Percentiles rank a stretch among this genome's conserved stretches.
Evolutionary conservation across 106 monocot genomes (phyloP).

Genomic region (Apostasia shenzhenica): DNA sequence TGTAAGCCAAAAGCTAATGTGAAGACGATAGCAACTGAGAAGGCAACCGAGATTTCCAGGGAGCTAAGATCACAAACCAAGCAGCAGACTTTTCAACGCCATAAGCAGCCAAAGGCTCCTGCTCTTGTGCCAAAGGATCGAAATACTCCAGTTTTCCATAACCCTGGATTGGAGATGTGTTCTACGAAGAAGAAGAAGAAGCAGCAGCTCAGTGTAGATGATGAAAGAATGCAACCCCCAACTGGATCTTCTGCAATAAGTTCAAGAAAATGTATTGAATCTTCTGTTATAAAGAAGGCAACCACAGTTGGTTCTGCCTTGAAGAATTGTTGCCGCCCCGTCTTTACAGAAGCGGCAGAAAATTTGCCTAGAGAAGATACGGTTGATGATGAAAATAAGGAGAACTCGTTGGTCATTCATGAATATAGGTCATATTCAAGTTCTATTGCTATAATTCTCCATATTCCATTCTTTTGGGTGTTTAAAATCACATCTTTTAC

Average conservation of each 20-base stretch:
- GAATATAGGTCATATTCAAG: slow-evolving; percentile 8
- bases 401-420: slow-evolving; percentile 21
- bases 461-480: not conserved
- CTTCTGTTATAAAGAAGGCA: slow-evolving; percentile 9
- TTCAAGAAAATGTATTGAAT: slow-evolving; percentile 9
- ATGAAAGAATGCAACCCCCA: slow-evolving; percentile 12
- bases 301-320: not conserved
- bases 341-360: not conserved
- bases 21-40: slow-evolving; percentile 5
- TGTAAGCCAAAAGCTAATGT: slow-evolving; percentile 15
- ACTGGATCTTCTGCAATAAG: not conserved
- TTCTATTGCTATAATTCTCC: not conserved
- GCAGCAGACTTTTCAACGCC: slow-evolving; percentile 14
- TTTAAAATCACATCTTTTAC: not conserved
- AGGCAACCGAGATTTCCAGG: slow-evolving; percentile 33
- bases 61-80: slow-evolving; percentile 7
- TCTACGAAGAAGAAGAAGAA: slow-evolving; percentile 36
- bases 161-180: slow-evolving; percentile 21
- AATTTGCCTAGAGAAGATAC: not conserved
- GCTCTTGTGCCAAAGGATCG: slow-evolving; percentile 10
- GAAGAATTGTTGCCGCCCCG: not conserved
- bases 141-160: not conserved
- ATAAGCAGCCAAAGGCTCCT: slow-evolving; percentile 7
- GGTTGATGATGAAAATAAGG: slow-evolving; percentile 42
- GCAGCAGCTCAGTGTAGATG: slow-evolving; percentile 33